A percentile compares a stretch with the other conserved stretches of the same genome.
Evolutionary conservation across 2,329 filamentous ascomycete species (phyloP).

Genomic region (Coleophoma eucalyptorum): DNA sequence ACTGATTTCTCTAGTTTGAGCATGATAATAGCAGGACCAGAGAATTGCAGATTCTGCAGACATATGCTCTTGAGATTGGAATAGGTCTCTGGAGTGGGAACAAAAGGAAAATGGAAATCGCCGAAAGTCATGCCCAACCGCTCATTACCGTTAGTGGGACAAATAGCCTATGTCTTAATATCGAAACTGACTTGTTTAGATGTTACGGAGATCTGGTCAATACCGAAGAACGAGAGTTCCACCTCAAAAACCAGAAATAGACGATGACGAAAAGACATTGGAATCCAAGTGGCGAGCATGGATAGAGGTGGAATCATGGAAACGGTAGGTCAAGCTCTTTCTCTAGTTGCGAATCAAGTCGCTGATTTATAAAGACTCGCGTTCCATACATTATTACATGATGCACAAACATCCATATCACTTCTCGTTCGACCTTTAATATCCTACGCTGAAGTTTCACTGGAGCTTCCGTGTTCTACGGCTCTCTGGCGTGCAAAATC

Average conservation of each 20-base stretch:
- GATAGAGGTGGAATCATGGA: constrained; percentile 63
- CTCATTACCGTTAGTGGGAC: constrained; percentile 5
- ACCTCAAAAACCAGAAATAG: constrained; percentile 46
- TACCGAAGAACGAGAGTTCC: constrained; percentile 45
- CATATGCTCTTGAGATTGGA: constrained; percentile 43
- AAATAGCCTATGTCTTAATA: background rate
- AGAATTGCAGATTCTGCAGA: constrained; percentile 46
- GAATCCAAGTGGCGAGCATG: constrained; percentile 64
- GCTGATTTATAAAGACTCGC: constrained; percentile 42
- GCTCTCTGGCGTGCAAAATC: constrained; percentile 63
- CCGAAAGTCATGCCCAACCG: constrained; percentile 51
- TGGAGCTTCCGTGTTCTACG: constrained; percentile 59
- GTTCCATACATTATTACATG: constrained; percentile 61
- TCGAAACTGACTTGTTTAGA: constrained; percentile 33
- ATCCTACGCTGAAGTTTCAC: constrained; percentile 64
- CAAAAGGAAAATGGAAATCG: constrained; percentile 54
- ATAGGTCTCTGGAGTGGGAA: constrained; percentile 57
- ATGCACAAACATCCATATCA: constrained; percentile 65
- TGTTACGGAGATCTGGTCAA: constrained; percentile 43
- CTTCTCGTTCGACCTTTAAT: constrained; percentile 61
- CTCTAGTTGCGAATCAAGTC: constrained; percentile 2
- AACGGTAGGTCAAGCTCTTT: constrained; percentile 39
- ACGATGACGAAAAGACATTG: constrained; percentile 52
- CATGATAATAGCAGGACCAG: constrained; percentile 44
- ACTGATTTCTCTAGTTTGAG: constrained; percentile 30